phyloP scores from a whole-genome alignment of 169 alveolate species.

The Plasmodium blacklocki region DNA sequence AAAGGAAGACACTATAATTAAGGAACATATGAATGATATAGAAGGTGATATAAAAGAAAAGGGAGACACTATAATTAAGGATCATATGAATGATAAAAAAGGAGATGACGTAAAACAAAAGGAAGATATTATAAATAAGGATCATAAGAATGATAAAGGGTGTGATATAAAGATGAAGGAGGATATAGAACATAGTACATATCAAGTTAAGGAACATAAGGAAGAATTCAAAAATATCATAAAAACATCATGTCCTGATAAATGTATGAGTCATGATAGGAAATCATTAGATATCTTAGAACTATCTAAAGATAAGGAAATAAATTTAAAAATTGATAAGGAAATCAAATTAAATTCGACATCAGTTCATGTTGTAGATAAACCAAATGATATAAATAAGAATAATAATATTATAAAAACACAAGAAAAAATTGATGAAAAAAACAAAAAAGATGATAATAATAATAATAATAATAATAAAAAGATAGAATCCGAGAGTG shows the following conservation, averaged over 20 bases:
- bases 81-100: neutral
- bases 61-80: neutral
- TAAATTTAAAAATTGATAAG: no score
- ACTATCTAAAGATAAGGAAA: no score
- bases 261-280: neutral
- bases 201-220: neutral
- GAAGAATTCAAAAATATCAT: neutral
- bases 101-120: neutral
- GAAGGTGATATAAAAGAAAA: neutral
- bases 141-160: neutral
- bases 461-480: conserved; percentile 16
- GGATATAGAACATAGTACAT: neutral
- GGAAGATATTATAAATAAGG: neutral
- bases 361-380: no score
- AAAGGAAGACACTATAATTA: neutral
- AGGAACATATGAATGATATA: neutral
- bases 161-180: neutral
- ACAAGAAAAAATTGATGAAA: no score
- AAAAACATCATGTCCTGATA: neutral
- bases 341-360: no score
- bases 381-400: no score
- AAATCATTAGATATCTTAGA: no score
- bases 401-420: no score
- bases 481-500: neutral
- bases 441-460: neutral